Base-by-base conservation (phyloP, 176 grass and related monocot species). In the Ananas comosus region DNA sequence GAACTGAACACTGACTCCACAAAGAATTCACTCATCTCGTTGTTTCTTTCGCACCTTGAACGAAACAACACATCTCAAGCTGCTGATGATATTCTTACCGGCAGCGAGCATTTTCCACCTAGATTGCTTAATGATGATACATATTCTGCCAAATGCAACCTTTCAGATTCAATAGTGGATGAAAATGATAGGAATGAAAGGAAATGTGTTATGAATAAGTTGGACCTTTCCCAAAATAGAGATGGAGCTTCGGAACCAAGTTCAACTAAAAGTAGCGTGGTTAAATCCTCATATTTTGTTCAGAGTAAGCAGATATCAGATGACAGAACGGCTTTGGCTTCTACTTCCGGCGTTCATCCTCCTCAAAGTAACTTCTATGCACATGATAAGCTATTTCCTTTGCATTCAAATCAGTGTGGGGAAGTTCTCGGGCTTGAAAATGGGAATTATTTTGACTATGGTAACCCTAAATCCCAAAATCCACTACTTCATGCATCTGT, bases 11-110 rank as follows among this genome's bases (percentile, higher is more conserved):
- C 72, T 74, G 86, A 87, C 51, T 47, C 86, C 74, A 67, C 84
- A 47, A 96, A 87, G 76, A 92, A 87, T 82, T 89, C 93, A 64
- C 70, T 85, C 51, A 97, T 97, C 51, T 90, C 93, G 72, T 51
- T 97, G 70, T 97, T 97, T 90, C 93, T 97, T 74, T 97, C 93
- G 51, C 89, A 97, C 70, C 93, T 97, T 47, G 93, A 97, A 76
- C 83, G 89, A 69, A 97, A 87, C 67, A 90, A 70, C 65, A 78
- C 72, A 69, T 64, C 72, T 21, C 78, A 81, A 72, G 82, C 82
- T 51, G 53, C 63, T 0, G 86, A 88, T 67, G 85, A 87, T 83
- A 78, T 92, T 64, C 79, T 92, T 67, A 87, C 89, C 61, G 87
- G 63, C 73, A 90, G 70, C 27, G 89, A 88, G 49, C 80, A 87